phyloP scores from a whole-genome alignment of 768 basidiomycete species.

The Tulasnella sp. region DNA sequence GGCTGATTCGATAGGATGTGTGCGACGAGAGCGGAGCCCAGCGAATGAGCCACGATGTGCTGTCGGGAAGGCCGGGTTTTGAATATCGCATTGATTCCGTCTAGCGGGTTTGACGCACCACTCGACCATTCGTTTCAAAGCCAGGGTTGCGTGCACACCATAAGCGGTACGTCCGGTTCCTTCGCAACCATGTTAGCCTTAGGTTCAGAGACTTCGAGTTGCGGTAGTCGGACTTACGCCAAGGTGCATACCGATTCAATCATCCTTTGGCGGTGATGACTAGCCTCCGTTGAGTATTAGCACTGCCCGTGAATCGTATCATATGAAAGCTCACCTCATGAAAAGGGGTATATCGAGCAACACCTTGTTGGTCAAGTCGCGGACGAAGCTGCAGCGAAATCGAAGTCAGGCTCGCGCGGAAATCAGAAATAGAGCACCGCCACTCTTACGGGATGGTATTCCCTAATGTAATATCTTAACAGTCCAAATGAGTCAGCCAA shows the following conservation, averaged over 20 bases:
- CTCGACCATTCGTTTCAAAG: slow-evolving; percentile 28
- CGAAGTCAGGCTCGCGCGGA: neutral
- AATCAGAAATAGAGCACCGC: neutral
- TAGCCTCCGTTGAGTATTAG: neutral
- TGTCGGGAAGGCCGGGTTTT: neutral
- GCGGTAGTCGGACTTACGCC: neutral
- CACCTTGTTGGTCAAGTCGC: slow-evolving; percentile 33
- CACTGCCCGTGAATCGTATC: too few relatives aligned
- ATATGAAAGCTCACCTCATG: slow-evolving; percentile 24
- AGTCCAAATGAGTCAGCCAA: neutral
- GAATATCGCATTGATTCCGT: neutral
- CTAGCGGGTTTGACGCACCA: slow-evolving; percentile 17
- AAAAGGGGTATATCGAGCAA: slow-evolving; percentile 33
- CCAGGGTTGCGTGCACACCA: slow-evolving; percentile 34
- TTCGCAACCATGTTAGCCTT: slow-evolving; percentile 10
- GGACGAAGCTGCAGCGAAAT: slow-evolving; percentile 18
- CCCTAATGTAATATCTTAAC: slow-evolving; percentile 30
- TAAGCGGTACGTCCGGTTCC: slow-evolving; percentile 30
- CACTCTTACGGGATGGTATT: slow-evolving; percentile 29
- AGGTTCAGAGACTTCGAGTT: neutral
- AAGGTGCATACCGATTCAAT: slow-evolving; percentile 28
- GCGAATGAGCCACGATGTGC: slow-evolving; percentile 34
- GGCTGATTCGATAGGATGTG: slow-evolving; percentile 34
- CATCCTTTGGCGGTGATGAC: slow-evolving; percentile 31
- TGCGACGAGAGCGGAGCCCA: slow-evolving; percentile 31